phyloP scores from a whole-genome alignment of 2,329 filamentous ascomycete species.

The Sporothrix inflata region DNA sequence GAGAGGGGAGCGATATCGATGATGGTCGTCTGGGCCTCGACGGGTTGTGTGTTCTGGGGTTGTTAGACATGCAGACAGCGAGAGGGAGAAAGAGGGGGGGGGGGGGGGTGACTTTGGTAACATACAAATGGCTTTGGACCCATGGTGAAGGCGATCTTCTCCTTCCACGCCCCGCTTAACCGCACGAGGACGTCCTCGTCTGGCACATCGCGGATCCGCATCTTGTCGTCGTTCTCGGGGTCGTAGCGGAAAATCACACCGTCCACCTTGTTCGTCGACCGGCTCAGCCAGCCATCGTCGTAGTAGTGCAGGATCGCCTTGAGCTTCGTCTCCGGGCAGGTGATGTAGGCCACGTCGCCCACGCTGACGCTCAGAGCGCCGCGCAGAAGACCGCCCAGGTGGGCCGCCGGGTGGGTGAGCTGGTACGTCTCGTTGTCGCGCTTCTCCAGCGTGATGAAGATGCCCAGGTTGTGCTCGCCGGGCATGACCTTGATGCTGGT shows the following conservation, averaged over 20 bases:
- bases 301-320: constrained; percentile 93
- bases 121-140: constrained; percentile 65
- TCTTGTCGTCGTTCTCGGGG: constrained; percentile 79
- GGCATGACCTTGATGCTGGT: constrained; percentile 90
- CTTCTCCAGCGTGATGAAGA: constrained; percentile 85
- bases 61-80: neutral
- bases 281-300: constrained; percentile 93
- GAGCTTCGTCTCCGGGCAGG: constrained; percentile 84
- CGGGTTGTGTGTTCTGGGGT: constrained; percentile 49
- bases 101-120: constrained; percentile 32
- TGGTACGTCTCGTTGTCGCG: constrained; percentile 89
- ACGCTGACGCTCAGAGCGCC: constrained; percentile 90
- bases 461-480: constrained; percentile 91
- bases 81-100: constrained; percentile 12
- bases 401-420: constrained; percentile 90
- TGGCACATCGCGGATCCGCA: constrained; percentile 80
- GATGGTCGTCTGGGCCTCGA: constrained; percentile 70
- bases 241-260: constrained; percentile 91
- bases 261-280: constrained; percentile 86
- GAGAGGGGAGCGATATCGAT: constrained; percentile 85
- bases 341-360: constrained; percentile 84
- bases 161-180: constrained; percentile 85
- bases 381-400: constrained; percentile 83
- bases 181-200: constrained; percentile 81
- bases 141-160: constrained; percentile 64